These are phyloP conservation scores for Incumbomyces delicatus DNA, from an alignment of 2,329 filamentous ascomycete species.

Conservation along the genomic window DNA sequence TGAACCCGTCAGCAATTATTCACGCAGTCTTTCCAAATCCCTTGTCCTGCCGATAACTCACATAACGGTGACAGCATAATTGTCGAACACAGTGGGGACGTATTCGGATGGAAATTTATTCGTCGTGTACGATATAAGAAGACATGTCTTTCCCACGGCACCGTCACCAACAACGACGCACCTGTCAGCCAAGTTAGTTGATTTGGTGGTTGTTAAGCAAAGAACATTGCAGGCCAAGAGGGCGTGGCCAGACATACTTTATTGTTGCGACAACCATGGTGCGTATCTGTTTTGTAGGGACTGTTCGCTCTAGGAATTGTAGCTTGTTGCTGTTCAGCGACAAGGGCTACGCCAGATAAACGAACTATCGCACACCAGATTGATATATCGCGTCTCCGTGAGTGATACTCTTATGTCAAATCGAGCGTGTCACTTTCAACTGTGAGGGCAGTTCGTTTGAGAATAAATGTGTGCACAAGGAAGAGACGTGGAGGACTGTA, in stretches of 20 bases:
- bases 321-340: no score
- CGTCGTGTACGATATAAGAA: constrained; percentile 97
- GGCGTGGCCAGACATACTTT: constrained; percentile 40
- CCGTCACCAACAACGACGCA: constrained; percentile 98
- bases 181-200: constrained; percentile 41
- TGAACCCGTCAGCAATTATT: constrained; percentile 12
- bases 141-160: constrained; percentile 98
- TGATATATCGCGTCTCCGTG: no score
- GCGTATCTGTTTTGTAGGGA: constrained; percentile 7
- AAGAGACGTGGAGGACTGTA: no score
- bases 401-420: no score
- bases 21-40: no score
- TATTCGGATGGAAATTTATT: constrained; percentile 99
- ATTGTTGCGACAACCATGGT: constrained; percentile 55
- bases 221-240: constrained; percentile 1
- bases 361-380: no score
- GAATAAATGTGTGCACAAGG: no score
- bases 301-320: no score
- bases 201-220: no score
- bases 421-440: no score
- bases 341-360: no score
- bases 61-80: constrained; percentile 99
- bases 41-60: constrained; percentile 41
- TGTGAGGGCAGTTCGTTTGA: no score
- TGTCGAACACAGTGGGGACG: constrained; percentile 97